Conservation (phyloP, 2,329 filamentous ascomycete species). For the Aspergillus ibericus region DNA sequence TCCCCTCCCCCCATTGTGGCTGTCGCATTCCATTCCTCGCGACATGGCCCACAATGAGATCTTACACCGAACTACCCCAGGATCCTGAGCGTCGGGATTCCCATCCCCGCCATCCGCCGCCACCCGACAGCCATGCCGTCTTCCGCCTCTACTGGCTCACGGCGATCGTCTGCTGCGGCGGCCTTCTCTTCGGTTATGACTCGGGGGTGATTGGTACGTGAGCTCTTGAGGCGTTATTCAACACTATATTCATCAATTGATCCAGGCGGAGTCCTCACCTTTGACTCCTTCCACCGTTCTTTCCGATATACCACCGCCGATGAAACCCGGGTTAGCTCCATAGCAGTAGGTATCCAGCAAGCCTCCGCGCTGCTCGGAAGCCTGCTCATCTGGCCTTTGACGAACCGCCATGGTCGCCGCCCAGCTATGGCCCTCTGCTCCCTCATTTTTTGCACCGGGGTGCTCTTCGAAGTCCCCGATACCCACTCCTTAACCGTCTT, state of each 20-base stretch:
- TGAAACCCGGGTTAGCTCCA: constrained; percentile 47
- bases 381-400: constrained; percentile 51
- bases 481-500: constrained; percentile 47
- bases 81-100: constrained; percentile 10
- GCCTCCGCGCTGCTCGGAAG: constrained; percentile 55
- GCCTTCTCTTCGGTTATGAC: constrained; percentile 47
- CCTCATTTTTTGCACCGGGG: constrained; percentile 47
- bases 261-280: constrained; percentile 49
- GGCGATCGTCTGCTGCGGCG: constrained; percentile 53
- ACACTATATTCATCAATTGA: not conserved
- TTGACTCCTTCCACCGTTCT: constrained; percentile 46
- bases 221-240: not conserved
- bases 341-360: constrained; percentile 54
- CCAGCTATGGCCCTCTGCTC: constrained; percentile 49
- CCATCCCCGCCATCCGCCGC: constrained; percentile 15
- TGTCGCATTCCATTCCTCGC: not conserved
- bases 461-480: constrained; percentile 50
- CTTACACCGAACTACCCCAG: constrained; percentile 9
- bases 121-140: constrained; percentile 31
- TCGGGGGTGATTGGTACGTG: constrained; percentile 45
- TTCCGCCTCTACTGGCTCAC: constrained; percentile 55
- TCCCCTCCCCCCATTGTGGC: not conserved
- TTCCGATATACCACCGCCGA: constrained; percentile 43
- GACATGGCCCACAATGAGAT: constrained; percentile 10
- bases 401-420: constrained; percentile 48